These are phyloP conservation scores for Paramecium primaurelia DNA, from an alignment of 73 alveolate species.

Conservation along the genomic window DNA sequence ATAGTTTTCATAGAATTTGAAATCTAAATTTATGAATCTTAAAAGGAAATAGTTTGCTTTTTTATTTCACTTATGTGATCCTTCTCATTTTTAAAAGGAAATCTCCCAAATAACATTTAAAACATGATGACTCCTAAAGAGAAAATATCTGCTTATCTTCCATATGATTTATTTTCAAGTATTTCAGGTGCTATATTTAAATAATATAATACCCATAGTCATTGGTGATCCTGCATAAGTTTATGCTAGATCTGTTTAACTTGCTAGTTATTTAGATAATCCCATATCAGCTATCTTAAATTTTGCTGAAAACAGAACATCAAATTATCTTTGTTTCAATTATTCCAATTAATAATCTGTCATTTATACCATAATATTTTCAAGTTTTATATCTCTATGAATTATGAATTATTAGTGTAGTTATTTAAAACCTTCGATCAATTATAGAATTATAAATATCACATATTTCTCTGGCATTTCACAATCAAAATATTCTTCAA, in stretches of 20 bases:
- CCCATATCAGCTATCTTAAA: conserved; percentile 26
- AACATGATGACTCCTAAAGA: not conserved
- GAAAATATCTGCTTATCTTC: conserved; percentile 11
- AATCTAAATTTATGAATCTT: not conserved
- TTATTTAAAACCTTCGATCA: not conserved
- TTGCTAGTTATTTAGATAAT: not conserved
- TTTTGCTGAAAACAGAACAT: not conserved
- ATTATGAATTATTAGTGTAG: not conserved
- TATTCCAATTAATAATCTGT: not conserved
- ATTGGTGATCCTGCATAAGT: conserved; percentile 34
- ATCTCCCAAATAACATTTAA: not conserved
- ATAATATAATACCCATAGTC: conserved; percentile 3
- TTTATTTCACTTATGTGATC: not conserved
- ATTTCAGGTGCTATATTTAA: conserved; percentile 1
- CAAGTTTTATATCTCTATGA: conserved; percentile 25
- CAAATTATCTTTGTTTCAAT: not conserved
- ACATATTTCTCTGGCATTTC: not conserved
- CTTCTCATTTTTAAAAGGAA: not conserved
- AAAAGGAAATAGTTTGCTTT: not conserved
- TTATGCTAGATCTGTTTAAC: not conserved
- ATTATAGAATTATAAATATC: not conserved
- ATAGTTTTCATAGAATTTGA: not conserved
- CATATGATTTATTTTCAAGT: not conserved
- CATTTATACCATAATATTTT: conserved; percentile 5
- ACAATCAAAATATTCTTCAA: conserved; percentile 13